Conservation (phyloP, 2,329 filamentous ascomycete species). For the Cyphellophora europaea region DNA sequence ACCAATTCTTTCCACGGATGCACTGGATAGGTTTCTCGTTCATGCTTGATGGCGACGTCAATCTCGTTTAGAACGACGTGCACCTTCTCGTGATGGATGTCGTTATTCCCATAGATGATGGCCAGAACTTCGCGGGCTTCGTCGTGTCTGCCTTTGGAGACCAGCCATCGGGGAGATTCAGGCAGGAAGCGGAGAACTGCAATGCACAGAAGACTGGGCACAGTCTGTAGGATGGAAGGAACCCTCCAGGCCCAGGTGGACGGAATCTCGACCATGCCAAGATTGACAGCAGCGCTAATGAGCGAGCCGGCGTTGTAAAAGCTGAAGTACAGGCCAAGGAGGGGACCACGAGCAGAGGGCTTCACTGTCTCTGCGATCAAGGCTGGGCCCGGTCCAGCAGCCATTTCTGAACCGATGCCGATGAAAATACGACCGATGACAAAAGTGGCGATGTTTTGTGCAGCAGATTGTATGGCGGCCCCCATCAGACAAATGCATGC, state of each 20-base stretch:
- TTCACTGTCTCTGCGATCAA: slow-evolving; percentile 11
- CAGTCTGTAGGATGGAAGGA: slow-evolving; percentile 43
- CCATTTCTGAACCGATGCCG: background rate
- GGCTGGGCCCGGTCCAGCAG: slow-evolving; percentile 4
- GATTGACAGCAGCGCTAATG: slow-evolving; percentile 9
- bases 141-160: slow-evolving; percentile 32
- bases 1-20: background rate
- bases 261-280: slow-evolving; percentile 9
- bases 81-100: slow-evolving; percentile 29
- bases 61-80: slow-evolving; percentile 37
- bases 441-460: slow-evolving; percentile 49
- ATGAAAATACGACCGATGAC: slow-evolving; percentile 44
- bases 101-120: slow-evolving; percentile 35
- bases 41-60: slow-evolving; percentile 35
- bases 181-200: slow-evolving; percentile 42
- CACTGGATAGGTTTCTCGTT: slow-evolving; percentile 21
- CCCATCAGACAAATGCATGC: slow-evolving; percentile 48
- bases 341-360: slow-evolving; percentile 6
- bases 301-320: slow-evolving; percentile 11
- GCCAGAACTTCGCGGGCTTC: slow-evolving; percentile 35
- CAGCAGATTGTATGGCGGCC: slow-evolving; percentile 49
- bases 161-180: slow-evolving; percentile 52
- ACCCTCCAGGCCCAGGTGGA: slow-evolving; percentile 42
- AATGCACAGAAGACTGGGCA: slow-evolving; percentile 37
- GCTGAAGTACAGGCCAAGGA: slow-evolving; percentile 9